Conservation (phyloP, 768 basidiomycete species). For the Mycena amicta region DNA sequence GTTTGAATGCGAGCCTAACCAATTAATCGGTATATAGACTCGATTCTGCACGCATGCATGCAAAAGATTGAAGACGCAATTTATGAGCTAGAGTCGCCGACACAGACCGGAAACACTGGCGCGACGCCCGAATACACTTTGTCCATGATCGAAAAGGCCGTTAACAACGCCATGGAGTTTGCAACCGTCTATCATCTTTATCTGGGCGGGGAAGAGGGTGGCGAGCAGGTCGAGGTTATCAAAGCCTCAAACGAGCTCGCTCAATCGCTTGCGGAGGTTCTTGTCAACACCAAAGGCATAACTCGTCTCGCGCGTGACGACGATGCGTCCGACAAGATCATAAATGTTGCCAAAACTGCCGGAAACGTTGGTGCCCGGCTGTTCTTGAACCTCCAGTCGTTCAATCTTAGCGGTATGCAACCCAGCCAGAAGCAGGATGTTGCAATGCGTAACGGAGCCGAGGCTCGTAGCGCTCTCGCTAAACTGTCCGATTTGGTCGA, state of each 20-base stretch:
- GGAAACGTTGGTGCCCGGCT: constrained; percentile 89
- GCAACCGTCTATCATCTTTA: constrained; percentile 93
- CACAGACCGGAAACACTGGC: constrained; percentile 90
- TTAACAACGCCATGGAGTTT: constrained; percentile 94
- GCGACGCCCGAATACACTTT: constrained; percentile 99
- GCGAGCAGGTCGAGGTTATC: constrained; percentile 97
- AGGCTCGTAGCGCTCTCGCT: constrained; percentile 77
- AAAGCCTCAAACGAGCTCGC: constrained; percentile 96
- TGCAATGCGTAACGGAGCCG: constrained; percentile 86
- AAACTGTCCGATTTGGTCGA: constrained; percentile 91
- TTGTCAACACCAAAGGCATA: constrained; percentile 93
- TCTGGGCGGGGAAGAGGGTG: constrained; percentile 83
- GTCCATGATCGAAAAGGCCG: constrained; percentile 97
- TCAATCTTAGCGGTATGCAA: constrained; percentile 84
- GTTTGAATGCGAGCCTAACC: constrained; percentile 13
- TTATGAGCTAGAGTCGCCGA: constrained; percentile 96
- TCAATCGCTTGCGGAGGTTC: constrained; percentile 87
- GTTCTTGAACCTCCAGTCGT: constrained; percentile 96
- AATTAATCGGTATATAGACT: constrained; percentile 60
- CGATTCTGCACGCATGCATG: constrained; percentile 93
- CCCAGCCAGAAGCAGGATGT: constrained; percentile 79
- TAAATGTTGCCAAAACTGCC: constrained; percentile 78
- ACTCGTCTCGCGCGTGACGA: constrained; percentile 91
- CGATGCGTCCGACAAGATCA: constrained; percentile 88
- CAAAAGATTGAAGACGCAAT: constrained; percentile 97